Conservation (phyloP, 83 land plant species). For the Diphasiastrum complanatum region DNA sequence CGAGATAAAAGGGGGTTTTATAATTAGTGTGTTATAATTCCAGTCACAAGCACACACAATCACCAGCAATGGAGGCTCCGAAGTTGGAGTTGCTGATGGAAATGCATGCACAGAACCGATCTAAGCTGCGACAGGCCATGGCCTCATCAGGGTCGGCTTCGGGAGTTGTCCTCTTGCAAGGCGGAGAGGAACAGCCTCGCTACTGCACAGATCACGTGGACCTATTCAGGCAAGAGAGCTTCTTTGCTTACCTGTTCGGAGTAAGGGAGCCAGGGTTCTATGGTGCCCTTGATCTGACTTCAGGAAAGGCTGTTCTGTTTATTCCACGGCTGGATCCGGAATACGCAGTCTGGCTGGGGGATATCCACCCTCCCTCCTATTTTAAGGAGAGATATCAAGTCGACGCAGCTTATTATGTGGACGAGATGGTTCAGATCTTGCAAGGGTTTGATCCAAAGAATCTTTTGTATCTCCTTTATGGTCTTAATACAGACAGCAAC, state of each 20-base stretch:
- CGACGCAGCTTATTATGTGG: constrained; percentile 51
- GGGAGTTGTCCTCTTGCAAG: too few species aligned
- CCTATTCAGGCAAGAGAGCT: constrained; percentile 79
- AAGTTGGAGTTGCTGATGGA: too few species aligned
- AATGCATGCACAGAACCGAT: too few species aligned
- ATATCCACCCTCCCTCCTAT: constrained; percentile 54
- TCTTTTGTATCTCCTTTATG: constrained; percentile 63
- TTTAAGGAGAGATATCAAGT: constrained; percentile 67
- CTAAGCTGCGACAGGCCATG: too few species aligned
- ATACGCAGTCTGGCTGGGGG: constrained; percentile 88
- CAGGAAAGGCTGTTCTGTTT: constrained; percentile 60
- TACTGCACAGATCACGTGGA: constrained; percentile 18
- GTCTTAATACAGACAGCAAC: constrained; percentile 81
- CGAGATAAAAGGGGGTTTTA: too few species aligned
- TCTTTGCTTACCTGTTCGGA: constrained; percentile 93
- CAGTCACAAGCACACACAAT: too few species aligned
- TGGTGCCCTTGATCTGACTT: constrained; percentile 74
- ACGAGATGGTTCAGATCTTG: constrained; percentile 53
- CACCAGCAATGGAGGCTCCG: too few species aligned
- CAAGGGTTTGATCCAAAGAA: constrained; percentile 31
- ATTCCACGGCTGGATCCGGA: constrained; percentile 65
- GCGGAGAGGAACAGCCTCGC: constrained; percentile 21
- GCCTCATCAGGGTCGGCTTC: too few species aligned
- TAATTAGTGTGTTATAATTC: too few species aligned
- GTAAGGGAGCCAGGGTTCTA: constrained; percentile 90